These are phyloP conservation scores for Craspedostauros australis DNA, from an alignment of 108 stramenopile species.

Conservation along the genomic window DNA sequence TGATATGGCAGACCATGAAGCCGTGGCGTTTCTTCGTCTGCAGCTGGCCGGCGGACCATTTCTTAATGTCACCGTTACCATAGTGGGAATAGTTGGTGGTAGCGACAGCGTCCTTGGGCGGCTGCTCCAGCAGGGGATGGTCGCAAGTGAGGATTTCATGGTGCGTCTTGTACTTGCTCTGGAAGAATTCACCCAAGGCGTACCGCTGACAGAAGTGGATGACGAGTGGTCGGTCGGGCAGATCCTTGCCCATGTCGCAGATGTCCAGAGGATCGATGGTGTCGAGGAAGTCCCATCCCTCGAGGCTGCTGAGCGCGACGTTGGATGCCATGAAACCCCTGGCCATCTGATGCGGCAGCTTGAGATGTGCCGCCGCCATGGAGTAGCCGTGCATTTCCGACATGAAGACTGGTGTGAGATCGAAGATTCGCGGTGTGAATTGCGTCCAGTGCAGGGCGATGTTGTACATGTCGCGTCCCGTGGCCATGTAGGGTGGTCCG, in stretches of 20 bases:
- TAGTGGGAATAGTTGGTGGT: constrained; percentile 15
- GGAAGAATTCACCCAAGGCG: constrained; percentile 51
- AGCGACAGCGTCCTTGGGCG: constrained; percentile 31
- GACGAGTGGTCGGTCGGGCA: constrained; percentile 30
- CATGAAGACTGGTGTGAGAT: constrained; percentile 39
- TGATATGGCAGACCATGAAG: constrained; percentile 60
- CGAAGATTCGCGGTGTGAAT: constrained; percentile 23
- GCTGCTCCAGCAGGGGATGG: constrained; percentile 49
- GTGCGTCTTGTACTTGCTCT: constrained; percentile 62
- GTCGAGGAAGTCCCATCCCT: constrained; percentile 73
- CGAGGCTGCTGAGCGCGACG: constrained; percentile 29
- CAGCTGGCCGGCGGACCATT: constrained; percentile 10
- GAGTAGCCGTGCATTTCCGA: constrained; percentile 68
- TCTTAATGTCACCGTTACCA: background rate
- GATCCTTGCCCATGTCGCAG: constrained; percentile 14
- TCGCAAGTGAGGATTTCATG: constrained; percentile 63
- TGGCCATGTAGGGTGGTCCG: constrained; percentile 92
- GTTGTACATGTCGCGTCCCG: constrained; percentile 66
- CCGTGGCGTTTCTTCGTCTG: constrained; percentile 5
- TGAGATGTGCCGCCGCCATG: constrained; percentile 78
- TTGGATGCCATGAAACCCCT: constrained; percentile 73
- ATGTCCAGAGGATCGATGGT: constrained; percentile 17
- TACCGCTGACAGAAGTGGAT: constrained; percentile 83
- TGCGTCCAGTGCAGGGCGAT: constrained; percentile 71
- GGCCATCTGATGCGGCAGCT: constrained; percentile 67